Evolutionary conservation across 306 rosid genomes (phyloP), one percentile per base, ranked within the genome.

Genomic region (Cucurbita maxima): DNA sequence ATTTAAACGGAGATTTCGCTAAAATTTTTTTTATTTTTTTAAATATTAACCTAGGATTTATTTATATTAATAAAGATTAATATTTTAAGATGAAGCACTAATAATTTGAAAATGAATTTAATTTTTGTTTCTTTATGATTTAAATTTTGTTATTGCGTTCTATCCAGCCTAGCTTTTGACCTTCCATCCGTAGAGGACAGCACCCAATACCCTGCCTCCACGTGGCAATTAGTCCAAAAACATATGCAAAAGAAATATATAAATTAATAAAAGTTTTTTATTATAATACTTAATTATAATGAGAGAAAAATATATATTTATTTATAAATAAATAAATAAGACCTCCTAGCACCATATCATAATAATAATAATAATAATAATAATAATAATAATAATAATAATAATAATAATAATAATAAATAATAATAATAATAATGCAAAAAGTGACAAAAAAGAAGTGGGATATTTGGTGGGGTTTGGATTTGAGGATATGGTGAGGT

Each of bases 161-260:
- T 68, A 68, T 68, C 73, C 18, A 41, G 56, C 73, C 37, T 18
- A 66, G 43, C 57, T 47, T 68, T 68, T 68, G 73, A 68, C 73
- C 57, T 68, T 5, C 54, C 53, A 66, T 5, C 34, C 53, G 54
- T 66, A 54, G 19, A 44, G 9, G 1, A 36, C 5, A 47, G 69
- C 22, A 36, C 25, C 68, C 19, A 60, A 34, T 34, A 11, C 13
- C 13, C 6, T 36, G 4, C 7, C 5, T 64, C 34, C 72, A 66
- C 18, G 53, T 66, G 72, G 53, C 53, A 66, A 10, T 44, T 66
- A 37, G 45, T 40, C 71, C 8, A 63, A 38, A 40, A 40, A 40
- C 11, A 58, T 5, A 1, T 0, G 2, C 0, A 12, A 19, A 30
- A 30, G 30, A 15, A 62, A 40, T 37, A 62, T 3, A 14, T 37